Percentiles rank a stretch among this genome's conserved stretches.
Evolutionary conservation across 345 rosid genomes (phyloP).

Genomic region (Murraya paniculata): DNA sequence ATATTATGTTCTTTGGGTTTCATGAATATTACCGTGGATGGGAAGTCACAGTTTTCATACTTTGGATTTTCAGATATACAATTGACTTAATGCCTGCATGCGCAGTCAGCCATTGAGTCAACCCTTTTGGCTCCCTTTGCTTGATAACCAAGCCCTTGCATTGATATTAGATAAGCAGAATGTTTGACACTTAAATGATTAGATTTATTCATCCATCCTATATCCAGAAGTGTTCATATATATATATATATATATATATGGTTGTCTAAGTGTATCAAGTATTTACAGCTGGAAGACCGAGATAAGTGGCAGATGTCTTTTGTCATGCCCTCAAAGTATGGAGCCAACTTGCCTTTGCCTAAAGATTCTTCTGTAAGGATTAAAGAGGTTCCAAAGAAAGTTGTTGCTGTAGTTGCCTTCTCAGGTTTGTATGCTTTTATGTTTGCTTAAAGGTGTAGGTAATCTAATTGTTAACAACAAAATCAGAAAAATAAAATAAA

Average conservation of each 20-base stretch:
- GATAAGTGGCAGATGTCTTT: conserved; percentile 90
- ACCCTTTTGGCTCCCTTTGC: neutral
- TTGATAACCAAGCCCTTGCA: neutral
- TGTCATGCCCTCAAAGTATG: conserved; percentile 86
- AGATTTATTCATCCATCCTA: neutral
- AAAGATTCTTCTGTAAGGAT: conserved; percentile 73
- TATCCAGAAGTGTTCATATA: neutral
- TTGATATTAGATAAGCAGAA: neutral
- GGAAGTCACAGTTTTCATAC: neutral
- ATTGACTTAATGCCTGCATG: neutral
- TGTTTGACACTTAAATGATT: neutral
- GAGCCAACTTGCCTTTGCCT: conserved; percentile 70
- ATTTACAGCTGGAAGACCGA: conserved; percentile 47
- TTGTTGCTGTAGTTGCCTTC: conserved; percentile 74
- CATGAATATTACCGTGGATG: neutral
- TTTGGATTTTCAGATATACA: neutral
- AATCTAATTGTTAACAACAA: neutral
- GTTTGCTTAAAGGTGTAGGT: neutral
- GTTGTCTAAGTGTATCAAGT: conserved; percentile 4
- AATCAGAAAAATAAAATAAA: neutral
- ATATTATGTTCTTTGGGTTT: neutral
- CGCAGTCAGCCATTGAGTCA: neutral
- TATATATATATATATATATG: neutral
- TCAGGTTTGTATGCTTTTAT: conserved; percentile 51
- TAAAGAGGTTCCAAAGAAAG: conserved; percentile 63